Evolutionary conservation across 345 rosid species (phyloP), one percentile per base, ranked within the genome.

Genomic region (Abelmoschus esculentus): DNA sequence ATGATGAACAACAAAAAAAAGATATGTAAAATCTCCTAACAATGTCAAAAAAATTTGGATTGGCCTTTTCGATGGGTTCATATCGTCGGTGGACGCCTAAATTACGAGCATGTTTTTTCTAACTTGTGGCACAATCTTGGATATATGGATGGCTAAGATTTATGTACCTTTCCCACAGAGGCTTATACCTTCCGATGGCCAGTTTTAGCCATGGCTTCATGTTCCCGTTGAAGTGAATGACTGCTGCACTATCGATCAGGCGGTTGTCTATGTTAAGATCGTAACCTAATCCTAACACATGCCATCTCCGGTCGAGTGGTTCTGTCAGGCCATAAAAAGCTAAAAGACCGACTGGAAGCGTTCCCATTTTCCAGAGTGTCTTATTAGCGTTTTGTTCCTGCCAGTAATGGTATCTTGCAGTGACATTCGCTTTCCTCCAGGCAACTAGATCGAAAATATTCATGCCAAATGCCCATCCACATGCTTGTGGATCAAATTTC

Each of bases 381-480:
- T 74, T 75, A 70, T 86, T 90, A 28, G 50, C 75, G 70, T 57
- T 57, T 57, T 28, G 61, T 31, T 57, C 61, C 61, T 57, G 61
- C 61, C 61, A 57, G 34, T 57, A 82, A 72, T 86, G 99, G 78
- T 95, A 95, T 47, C 83, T 74, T 44, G 85, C 84, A 28, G 99
- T 91, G 80, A 91, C 96, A 66, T 91, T 86, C n/a, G 89, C 90
- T 76, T 87, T 95, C 80, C 90, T 90, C 99, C 99, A 95, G 0
- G 90, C 90, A 50, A 95, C 74, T 73, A 95, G 76, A 74, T 95
- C 96, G 55, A 95, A 91, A 58, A 88, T 81, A 68, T 95, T 95
- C 99, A 91, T 88, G 19, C 99, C 99, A 58, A 91, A 95, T 3
- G 99, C 99, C 99, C 99, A 95, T 38, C 96, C 98, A 72, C 99